Evolutionary conservation across 208 protist species (phyloP).

Genomic region (Leishmania martiniquensis): DNA sequence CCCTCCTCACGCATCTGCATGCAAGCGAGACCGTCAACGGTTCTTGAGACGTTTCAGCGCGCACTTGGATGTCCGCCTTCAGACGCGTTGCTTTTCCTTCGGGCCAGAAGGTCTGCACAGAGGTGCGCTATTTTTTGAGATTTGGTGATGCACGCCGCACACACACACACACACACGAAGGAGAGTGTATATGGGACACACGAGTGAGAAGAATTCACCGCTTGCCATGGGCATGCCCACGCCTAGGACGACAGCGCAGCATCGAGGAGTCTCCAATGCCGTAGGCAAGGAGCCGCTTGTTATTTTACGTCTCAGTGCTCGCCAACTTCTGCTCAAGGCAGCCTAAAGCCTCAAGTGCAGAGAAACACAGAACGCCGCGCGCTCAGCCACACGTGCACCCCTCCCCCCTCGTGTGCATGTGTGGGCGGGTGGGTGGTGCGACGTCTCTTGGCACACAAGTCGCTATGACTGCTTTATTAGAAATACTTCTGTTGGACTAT

Average conservation of each 20-base stretch:
- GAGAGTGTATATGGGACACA: neutral
- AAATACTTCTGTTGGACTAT: neutral
- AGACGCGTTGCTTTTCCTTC: neutral
- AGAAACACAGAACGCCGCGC: neutral
- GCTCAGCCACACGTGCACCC: neutral
- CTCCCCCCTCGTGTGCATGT: neutral
- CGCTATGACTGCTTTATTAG: neutral
- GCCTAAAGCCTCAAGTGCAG: neutral
- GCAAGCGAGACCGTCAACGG: neutral
- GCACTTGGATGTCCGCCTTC: neutral
- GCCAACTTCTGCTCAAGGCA: neutral
- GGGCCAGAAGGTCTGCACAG: neutral
- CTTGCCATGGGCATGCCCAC: neutral
- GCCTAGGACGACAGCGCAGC: neutral
- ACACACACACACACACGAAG: neutral
- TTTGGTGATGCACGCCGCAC: neutral
- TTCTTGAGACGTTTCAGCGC: neutral
- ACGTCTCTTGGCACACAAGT: conserved; percentile 1
- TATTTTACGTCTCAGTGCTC: too few species aligned
- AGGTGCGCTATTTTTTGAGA: neutral
- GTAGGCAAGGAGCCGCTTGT: neutral
- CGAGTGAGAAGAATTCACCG: neutral
- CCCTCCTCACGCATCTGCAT: neutral
- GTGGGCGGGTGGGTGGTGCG: neutral
- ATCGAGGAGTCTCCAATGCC: too few species aligned